Percentiles rank a stretch among this genome's conserved stretches.
Evolutionary conservation across 2,329 filamentous ascomycete species (phyloP).

Genomic region (Penicillium sp.): DNA sequence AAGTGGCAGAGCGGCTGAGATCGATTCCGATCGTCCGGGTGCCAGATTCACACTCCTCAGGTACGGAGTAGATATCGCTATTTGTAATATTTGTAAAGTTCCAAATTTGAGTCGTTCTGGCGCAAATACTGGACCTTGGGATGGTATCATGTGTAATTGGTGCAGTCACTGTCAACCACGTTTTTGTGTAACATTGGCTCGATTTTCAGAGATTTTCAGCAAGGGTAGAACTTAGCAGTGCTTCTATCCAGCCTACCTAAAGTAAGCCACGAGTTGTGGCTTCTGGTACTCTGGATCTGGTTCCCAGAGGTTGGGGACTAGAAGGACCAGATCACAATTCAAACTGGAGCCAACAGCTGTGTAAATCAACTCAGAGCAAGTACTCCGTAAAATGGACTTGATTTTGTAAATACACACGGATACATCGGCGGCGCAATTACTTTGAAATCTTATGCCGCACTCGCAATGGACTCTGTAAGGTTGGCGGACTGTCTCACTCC

Average conservation of each 20-base stretch:
- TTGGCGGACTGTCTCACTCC: no score
- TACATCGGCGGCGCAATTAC: no score
- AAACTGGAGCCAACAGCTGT: neutral
- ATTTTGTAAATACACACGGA: neutral
- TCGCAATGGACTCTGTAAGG: no score
- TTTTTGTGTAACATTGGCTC: neutral
- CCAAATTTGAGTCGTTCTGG: neutral
- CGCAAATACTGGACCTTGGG: neutral
- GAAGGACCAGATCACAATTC: neutral
- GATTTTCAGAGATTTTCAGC: neutral
- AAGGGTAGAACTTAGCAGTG: neutral
- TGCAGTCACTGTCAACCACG: neutral
- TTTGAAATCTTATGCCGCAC: no score
- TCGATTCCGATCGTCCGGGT: neutral
- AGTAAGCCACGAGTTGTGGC: slow-evolving; percentile 8
- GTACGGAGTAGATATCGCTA: neutral
- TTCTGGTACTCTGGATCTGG: slow-evolving; percentile 1
- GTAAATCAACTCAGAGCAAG: neutral
- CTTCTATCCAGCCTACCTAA: slow-evolving; percentile 2
- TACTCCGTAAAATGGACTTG: neutral
- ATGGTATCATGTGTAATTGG: neutral
- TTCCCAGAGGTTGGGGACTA: neutral
- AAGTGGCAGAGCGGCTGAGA: no score
- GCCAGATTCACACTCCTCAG: neutral
- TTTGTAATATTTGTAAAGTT: neutral